These are phyloP conservation scores for Ettlia oleoabundans DNA, from an alignment of 139 green algal genomes.

Conservation along the genomic window DNA sequence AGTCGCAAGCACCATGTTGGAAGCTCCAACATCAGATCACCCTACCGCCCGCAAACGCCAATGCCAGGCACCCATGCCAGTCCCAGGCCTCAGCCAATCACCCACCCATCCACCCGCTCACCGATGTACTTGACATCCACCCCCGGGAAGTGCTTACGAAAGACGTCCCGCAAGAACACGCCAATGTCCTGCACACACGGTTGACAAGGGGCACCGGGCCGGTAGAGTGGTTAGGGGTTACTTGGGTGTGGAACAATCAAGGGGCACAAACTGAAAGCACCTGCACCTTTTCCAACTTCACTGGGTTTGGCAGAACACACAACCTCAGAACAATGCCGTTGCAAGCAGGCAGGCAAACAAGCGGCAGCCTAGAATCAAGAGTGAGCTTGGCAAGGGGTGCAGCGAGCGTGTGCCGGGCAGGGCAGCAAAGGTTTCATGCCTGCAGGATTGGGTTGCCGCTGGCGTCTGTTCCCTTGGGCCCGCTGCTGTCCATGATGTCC, in stretches of 20 bases:
- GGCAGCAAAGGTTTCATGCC: too few species aligned
- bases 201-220: too few species aligned
- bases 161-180: constrained; percentile 70
- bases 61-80: neutral
- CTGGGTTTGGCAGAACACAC: too few species aligned
- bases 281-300: too few species aligned
- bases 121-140: constrained; percentile 94
- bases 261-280: too few species aligned
- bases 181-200: constrained; percentile 94
- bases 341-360: neutral
- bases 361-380: too few species aligned
- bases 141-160: constrained; percentile 79
- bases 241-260: neutral
- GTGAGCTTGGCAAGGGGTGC: too few species aligned
- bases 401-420: too few species aligned
- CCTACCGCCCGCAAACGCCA: neutral
- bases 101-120: constrained; percentile 45
- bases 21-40: too few species aligned
- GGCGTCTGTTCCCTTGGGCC: constrained; percentile 68
- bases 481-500: constrained; percentile 46
- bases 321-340: too few species aligned
- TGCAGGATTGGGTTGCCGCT: constrained; percentile 84
- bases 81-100: neutral
- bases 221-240: neutral
- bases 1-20: too few species aligned